A percentile compares a stretch with the other conserved stretches of the same genome.
Conservation (phyloP, 352 stramenopile species). For the Albugo laibachii region DNA sequence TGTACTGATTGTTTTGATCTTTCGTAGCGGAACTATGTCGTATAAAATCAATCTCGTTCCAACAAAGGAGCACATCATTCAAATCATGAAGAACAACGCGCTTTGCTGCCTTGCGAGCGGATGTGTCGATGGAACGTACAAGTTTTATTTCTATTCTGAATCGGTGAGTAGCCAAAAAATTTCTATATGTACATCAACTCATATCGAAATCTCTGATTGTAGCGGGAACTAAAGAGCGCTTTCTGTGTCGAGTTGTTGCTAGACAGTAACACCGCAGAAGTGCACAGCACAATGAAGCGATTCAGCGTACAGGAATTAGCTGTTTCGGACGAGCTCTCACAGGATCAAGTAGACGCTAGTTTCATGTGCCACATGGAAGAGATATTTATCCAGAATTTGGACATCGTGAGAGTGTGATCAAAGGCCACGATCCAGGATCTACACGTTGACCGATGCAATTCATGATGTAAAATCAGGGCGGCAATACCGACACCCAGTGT, state of each 20-base stretch:
- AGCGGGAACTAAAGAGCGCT: slow-evolving; percentile 56
- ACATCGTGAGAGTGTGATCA: too few species aligned
- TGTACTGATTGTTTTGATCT: slow-evolving; percentile 1
- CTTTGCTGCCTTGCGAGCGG: slow-evolving; percentile 67
- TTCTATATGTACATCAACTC: neutral
- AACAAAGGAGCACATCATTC: slow-evolving; percentile 49
- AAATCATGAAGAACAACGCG: slow-evolving; percentile 37
- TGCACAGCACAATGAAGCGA: slow-evolving; percentile 51
- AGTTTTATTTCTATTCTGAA: slow-evolving; percentile 79
- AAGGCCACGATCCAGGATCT: too few species aligned
- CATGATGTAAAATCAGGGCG: too few species aligned
- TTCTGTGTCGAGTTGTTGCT: slow-evolving; percentile 72
- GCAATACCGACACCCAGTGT: too few species aligned
- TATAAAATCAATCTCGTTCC: neutral
- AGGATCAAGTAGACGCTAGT: slow-evolving; percentile 58
- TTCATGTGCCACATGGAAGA: slow-evolving; percentile 75
- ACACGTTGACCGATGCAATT: too few species aligned
- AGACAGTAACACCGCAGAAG: slow-evolving; percentile 21
- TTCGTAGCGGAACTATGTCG: neutral
- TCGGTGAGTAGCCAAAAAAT: slow-evolving; percentile 22
- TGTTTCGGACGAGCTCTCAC: slow-evolving; percentile 22
- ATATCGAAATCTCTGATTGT: neutral
- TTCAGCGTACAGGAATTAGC: slow-evolving; percentile 32
- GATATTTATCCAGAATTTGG: slow-evolving; percentile 11
- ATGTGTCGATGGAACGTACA: slow-evolving; percentile 41